A percentile compares a stretch with the other conserved stretches of the same genome.
These are phyloP conservation scores for Candida qinlingensis DNA, from an alignment of 805 yeast genomes.

Conservation along the genomic window DNA sequence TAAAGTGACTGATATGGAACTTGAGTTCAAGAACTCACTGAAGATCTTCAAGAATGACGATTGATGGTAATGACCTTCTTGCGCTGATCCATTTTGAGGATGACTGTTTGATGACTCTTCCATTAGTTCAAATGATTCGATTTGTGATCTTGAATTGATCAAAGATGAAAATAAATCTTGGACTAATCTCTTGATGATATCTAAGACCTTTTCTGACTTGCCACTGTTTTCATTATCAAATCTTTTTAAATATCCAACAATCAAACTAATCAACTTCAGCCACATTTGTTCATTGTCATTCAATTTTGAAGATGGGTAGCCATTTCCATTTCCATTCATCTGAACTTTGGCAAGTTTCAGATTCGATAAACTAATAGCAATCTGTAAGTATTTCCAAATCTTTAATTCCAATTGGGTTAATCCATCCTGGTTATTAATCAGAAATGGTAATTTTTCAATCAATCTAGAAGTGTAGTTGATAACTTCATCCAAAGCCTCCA, in stretches of 20 bases:
- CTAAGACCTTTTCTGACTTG: slow-evolving; percentile 20
- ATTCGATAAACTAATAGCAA: slow-evolving; percentile 30
- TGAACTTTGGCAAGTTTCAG: slow-evolving; percentile 10
- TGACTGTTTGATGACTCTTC: slow-evolving; percentile 10
- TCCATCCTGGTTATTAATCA: slow-evolving; percentile 11
- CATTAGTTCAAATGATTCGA: slow-evolving; percentile 17
- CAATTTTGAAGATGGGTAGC: slow-evolving; percentile 5
- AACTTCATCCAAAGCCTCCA: slow-evolving; percentile 23
- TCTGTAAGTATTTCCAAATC: slow-evolving; percentile 31
- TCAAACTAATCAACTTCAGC: slow-evolving; percentile 33
- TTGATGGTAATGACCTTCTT: slow-evolving; percentile 9
- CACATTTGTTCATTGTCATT: slow-evolving; percentile 33
- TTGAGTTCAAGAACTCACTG: slow-evolving; percentile 45
- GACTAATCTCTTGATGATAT: slow-evolving; percentile 32
- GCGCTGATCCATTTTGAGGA: background rate
- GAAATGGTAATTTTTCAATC: slow-evolving; percentile 12
- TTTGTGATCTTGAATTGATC: slow-evolving; percentile 28
- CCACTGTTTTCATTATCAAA: slow-evolving; percentile 19
- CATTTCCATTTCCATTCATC: background rate
- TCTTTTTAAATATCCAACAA: slow-evolving; percentile 30
- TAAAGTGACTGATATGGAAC: slow-evolving; percentile 43
- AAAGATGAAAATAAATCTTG: slow-evolving; percentile 39
- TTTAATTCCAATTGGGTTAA: slow-evolving; percentile 20
- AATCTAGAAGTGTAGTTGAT: slow-evolving; percentile 10
- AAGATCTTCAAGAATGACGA: slow-evolving; percentile 50